Conservation (phyloP, 805 yeast species). For the Huiozyma sinensis region DNA sequence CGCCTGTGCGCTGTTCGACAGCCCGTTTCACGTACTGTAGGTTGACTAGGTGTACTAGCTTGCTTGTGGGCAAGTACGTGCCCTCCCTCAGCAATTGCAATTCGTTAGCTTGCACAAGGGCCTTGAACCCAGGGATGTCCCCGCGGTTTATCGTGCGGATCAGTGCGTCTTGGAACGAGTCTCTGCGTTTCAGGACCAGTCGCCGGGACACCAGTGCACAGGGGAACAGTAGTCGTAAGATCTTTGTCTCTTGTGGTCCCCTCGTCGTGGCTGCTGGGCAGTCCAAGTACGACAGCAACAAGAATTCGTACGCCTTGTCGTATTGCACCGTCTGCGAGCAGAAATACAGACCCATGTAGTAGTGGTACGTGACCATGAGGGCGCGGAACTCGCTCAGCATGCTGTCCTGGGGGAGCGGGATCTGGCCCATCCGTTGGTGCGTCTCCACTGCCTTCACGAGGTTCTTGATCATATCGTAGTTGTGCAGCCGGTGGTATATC, state of each 20-base stretch:
- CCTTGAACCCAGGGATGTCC: background rate
- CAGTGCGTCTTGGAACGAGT: too few relatives aligned
- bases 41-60: background rate
- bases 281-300: constrained; percentile 36
- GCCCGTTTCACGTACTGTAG: background rate
- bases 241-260: constrained; percentile 17
- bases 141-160: background rate
- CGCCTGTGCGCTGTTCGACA: background rate
- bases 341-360: constrained; percentile 57
- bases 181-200: background rate
- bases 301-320: constrained; percentile 37
- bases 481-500: constrained; percentile 55
- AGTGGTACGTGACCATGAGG: constrained; percentile 52
- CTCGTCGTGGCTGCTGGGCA: constrained; percentile 7
- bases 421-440: constrained; percentile 7
- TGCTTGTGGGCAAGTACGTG: background rate
- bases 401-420: constrained; percentile 1
- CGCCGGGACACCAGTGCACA: constrained; percentile 41
- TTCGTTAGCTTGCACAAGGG: background rate
- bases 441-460: constrained; percentile 50
- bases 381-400: constrained; percentile 32
- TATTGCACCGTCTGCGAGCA: constrained; percentile 53
- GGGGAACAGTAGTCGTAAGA: constrained; percentile 56
- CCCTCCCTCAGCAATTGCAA: background rate
- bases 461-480: constrained; percentile 63